phyloP scores from a whole-genome alignment of 495 filamentous ascomycete genomes.

The Xylaria bambusicola region DNA sequence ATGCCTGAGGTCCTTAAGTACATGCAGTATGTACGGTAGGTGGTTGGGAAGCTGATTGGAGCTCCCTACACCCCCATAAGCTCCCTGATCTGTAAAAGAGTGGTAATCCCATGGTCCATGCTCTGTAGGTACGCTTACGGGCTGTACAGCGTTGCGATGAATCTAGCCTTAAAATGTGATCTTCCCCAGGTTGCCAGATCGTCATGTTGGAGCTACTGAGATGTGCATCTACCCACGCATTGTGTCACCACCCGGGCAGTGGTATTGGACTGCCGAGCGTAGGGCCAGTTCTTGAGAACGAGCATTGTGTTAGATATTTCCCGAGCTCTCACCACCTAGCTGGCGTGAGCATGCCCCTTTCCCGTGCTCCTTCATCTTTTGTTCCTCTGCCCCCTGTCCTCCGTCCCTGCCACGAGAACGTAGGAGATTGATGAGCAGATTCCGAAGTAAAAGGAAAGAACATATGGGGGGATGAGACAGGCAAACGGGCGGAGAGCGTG shows the following conservation, averaged over 20 bases:
- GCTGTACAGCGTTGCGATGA: constrained; percentile 5
- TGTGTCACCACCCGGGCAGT: background rate
- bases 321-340: background rate
- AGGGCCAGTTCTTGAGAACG: background rate
- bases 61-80: background rate
- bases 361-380: background rate
- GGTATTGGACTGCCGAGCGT: background rate
- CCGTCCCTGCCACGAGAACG: background rate
- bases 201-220: constrained; percentile 10
- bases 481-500: constrained; percentile 3
- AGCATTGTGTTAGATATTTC: too few species aligned
- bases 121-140: background rate
- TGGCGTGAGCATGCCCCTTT: background rate
- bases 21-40: too few species aligned
- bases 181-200: constrained; percentile 25
- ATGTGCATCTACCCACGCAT: constrained; percentile 5
- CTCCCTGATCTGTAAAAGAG: background rate
- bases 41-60: background rate
- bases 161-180: constrained; percentile 28
- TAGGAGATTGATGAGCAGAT: background rate
- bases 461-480: background rate
- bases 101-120: background rate
- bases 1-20: too few species aligned
- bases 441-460: constrained; percentile 1
- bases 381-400: background rate